Percentiles rank a stretch among this genome's conserved stretches.
phyloP scores from a whole-genome alignment of 306 rosid species.

The Glycine soja region DNA sequence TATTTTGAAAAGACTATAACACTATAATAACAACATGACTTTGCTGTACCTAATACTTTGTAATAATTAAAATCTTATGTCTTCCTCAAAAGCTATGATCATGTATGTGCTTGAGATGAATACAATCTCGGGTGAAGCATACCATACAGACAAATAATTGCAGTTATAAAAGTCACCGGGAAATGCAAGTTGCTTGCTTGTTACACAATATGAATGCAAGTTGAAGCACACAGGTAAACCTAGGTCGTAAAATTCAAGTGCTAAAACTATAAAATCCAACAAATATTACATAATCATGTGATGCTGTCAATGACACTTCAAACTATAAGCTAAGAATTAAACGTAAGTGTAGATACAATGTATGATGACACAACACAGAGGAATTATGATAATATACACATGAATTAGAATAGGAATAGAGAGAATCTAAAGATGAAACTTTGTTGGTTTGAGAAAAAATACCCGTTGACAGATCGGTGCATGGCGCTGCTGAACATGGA shows the following conservation, averaged over 20 bases:
- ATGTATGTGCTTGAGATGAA: neutral
- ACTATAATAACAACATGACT: neutral
- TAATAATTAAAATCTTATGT: neutral
- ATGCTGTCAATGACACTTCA: neutral
- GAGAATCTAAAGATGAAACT: conserved; percentile 4
- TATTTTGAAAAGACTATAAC: conserved; percentile 10
- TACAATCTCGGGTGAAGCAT: neutral
- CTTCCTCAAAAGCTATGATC: neutral
- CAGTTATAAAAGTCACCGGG: neutral
- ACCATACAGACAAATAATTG: neutral
- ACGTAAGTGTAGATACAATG: neutral
- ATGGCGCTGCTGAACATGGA: conserved; percentile 80
- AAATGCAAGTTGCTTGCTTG: conserved; percentile 5
- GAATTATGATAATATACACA: neutral
- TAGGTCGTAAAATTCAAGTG: conserved; percentile 6
- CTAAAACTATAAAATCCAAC: conserved; percentile 9
- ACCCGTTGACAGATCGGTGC: conserved; percentile 98
- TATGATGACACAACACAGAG: neutral
- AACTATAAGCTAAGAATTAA: neutral
- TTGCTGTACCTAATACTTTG: neutral
- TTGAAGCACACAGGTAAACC: neutral
- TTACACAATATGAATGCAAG: neutral
- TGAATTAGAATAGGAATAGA: neutral
- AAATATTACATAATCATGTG: conserved; percentile 1
- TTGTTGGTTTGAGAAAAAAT: neutral